These are phyloP conservation scores for Tagetes patula DNA, from an alignment of 129 eudicot genomes.

Conservation along the genomic window DNA sequence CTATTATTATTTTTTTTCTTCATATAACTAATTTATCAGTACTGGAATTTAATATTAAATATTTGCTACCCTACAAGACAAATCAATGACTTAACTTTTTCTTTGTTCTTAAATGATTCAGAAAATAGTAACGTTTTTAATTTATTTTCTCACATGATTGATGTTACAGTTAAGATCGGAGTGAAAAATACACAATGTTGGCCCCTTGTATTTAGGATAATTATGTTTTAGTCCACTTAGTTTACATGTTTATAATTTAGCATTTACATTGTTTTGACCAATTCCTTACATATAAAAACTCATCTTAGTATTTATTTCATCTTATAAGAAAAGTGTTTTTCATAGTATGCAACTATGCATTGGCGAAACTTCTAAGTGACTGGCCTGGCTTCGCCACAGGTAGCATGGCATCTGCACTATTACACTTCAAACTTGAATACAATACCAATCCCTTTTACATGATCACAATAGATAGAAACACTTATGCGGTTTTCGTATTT, in stretches of 20 bases:
- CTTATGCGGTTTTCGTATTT: no score
- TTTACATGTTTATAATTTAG: not conserved
- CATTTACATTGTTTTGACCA: not conserved
- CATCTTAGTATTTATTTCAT: not conserved
- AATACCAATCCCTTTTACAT: no score
- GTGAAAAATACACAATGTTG: not conserved
- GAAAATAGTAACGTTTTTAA: not conserved
- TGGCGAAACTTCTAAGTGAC: no score
- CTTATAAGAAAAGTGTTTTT: no score
- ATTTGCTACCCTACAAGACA: conserved; percentile 15
- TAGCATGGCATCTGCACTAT: no score
- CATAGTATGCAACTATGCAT: no score
- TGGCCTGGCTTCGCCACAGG: no score
- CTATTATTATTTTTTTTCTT: not conserved
- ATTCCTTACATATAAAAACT: not conserved
- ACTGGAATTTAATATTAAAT: not conserved
- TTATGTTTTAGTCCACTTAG: not conserved
- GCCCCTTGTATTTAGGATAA: conserved; percentile 10
- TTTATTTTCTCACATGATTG: conserved; percentile 18
- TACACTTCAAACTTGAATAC: no score
- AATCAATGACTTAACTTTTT: conserved; percentile 21
- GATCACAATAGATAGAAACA: no score
- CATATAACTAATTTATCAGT: not conserved
- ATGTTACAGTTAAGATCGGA: conserved; percentile 8
- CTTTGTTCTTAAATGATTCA: conserved; percentile 2